These are phyloP conservation scores for Phytophthora multivora DNA, from an alignment of 352 stramenopile species.

Conservation along the genomic window DNA sequence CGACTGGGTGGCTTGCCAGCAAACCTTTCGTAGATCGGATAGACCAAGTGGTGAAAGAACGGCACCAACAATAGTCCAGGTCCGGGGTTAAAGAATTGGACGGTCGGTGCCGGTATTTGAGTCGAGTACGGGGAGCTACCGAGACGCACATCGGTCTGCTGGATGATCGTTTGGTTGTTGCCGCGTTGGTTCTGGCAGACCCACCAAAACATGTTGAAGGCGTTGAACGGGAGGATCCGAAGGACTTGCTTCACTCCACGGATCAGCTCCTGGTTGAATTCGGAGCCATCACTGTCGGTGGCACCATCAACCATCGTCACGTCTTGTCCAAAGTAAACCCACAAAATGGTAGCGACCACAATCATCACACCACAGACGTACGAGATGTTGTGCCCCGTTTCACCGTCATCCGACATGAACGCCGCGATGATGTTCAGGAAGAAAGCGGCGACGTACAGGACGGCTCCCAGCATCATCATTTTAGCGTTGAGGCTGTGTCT, in stretches of 20 bases:
- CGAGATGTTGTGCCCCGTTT: constrained; percentile 43
- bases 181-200: constrained; percentile 63
- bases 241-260: constrained; percentile 61
- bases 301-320: constrained; percentile 44
- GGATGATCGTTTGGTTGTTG: constrained; percentile 74
- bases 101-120: constrained; percentile 52
- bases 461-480: constrained; percentile 39
- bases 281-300: constrained; percentile 37
- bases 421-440: constrained; percentile 56
- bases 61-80: constrained; percentile 46
- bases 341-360: constrained; percentile 42
- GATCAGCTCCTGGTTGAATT: constrained; percentile 43
- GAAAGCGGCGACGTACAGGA: constrained; percentile 41
- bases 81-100: constrained; percentile 54
- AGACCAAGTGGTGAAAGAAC: constrained; percentile 43
- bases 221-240: constrained; percentile 25
- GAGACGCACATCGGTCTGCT: constrained; percentile 63
- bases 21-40: constrained; percentile 44
- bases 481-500: constrained; percentile 32
- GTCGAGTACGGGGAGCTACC: constrained; percentile 32
- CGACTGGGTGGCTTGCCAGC: constrained; percentile 39
- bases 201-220: constrained; percentile 66
- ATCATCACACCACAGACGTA: constrained; percentile 42
- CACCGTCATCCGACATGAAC: constrained; percentile 45
- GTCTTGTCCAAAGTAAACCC: constrained; percentile 50